phyloP scores from a whole-genome alignment of 2,329 filamentous ascomycete species.

The Cercospora zeae-maydis region DNA sequence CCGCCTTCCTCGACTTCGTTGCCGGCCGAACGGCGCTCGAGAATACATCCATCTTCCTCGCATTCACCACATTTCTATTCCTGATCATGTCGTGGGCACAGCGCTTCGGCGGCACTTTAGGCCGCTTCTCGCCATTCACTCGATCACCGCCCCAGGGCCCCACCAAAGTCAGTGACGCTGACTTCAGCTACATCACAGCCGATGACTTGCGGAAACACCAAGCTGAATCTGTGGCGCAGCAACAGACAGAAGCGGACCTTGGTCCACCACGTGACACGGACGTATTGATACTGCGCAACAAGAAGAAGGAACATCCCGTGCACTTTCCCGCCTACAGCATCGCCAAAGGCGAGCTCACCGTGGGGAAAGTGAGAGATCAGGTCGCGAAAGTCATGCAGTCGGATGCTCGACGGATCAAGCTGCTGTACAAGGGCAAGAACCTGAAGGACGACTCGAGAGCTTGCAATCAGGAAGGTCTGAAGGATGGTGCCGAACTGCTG shows the following conservation, averaged over 20 bases:
- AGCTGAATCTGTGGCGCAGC: slow-evolving; percentile 30
- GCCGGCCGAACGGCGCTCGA: slow-evolving; percentile 29
- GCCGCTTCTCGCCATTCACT: slow-evolving; percentile 50
- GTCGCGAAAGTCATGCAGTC: slow-evolving; percentile 63
- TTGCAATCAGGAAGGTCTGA: slow-evolving; percentile 57
- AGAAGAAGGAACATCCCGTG: slow-evolving; percentile 62
- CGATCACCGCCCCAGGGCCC: slow-evolving; percentile 40
- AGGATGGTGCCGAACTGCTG: slow-evolving; percentile 58
- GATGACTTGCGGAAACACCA: slow-evolving; percentile 57
- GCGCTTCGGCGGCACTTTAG: slow-evolving; percentile 42
- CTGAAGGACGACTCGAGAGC: slow-evolving; percentile 61
- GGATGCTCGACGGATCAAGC: slow-evolving; percentile 57
- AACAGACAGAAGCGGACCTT: slow-evolving; percentile 44
- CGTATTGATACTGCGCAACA: slow-evolving; percentile 66
- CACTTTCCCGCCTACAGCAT: slow-evolving; percentile 75
- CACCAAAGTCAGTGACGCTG: slow-evolving; percentile 66
- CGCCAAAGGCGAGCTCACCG: slow-evolving; percentile 65
- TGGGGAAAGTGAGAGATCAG: slow-evolving; percentile 65
- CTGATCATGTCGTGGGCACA: slow-evolving; percentile 47
- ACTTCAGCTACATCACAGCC: slow-evolving; percentile 80
- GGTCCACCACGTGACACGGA: slow-evolving; percentile 59
- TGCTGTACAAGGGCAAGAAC: slow-evolving; percentile 70
- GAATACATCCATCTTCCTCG: slow-evolving; percentile 34
- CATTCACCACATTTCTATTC: slow-evolving; percentile 38
- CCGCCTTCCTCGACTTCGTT: slow-evolving; percentile 26